Evolutionary conservation across 108 stramenopile genomes (phyloP).

Genomic region (Cyclotella kingstonii): DNA sequence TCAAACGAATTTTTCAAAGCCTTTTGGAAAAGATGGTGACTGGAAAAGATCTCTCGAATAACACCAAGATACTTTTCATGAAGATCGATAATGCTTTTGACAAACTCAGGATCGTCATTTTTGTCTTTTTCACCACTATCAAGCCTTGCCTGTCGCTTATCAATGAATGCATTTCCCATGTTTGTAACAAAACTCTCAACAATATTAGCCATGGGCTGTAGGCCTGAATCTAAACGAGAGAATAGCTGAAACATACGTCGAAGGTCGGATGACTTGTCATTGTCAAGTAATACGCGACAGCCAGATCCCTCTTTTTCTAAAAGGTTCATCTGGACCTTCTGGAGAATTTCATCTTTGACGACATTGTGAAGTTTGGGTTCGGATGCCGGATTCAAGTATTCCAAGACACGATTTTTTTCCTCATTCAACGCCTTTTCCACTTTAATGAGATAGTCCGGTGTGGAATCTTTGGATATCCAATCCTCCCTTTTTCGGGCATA

Average conservation of each 20-base stretch:
- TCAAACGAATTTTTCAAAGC: conserved; percentile 99
- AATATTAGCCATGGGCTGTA: conserved; percentile 92
- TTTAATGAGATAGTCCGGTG: conserved; percentile 97
- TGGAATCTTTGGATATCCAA: conserved; percentile 94
- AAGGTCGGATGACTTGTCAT: conserved; percentile 96
- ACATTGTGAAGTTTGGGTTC: conserved; percentile 91
- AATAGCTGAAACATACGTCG: conserved; percentile 97
- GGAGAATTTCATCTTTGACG: conserved; percentile 93
- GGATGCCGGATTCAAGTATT: conserved; percentile 91
- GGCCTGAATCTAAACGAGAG: conserved; percentile 87
- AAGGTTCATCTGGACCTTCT: conserved; percentile 88
- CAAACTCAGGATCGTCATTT: conserved; percentile 96
- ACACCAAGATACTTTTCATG: conserved; percentile 95
- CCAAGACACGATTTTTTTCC: conserved; percentile 86
- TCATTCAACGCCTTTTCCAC: conserved; percentile 91
- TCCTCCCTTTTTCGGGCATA: conserved; percentile 92
- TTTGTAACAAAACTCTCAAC: conserved; percentile 79
- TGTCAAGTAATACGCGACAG: conserved; percentile 90
- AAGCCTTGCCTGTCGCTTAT: conserved; percentile 84
- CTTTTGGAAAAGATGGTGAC: conserved; percentile 96
- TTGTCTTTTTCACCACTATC: conserved; percentile 89
- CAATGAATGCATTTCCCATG: conserved; percentile 87
- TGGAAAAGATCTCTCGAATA: conserved; percentile 89
- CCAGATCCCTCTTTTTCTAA: conserved; percentile 98
- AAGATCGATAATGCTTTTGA: conserved; percentile 93